Conservation (phyloP, 2,329 filamentous ascomycete species). For the Hypoxylon sp. region DNA sequence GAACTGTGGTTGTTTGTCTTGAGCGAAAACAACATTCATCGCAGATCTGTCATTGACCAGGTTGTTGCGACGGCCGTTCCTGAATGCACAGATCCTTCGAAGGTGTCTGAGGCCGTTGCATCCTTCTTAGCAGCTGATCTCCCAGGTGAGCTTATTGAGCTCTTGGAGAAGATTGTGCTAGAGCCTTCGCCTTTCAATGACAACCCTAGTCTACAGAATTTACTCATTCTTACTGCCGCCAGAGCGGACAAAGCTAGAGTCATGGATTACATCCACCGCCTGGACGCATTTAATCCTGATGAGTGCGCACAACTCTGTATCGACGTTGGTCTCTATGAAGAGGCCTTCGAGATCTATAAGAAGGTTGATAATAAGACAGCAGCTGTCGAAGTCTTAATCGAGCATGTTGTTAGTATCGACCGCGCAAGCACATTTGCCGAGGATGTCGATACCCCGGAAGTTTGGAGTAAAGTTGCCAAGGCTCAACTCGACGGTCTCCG, state of each 20-base stretch:
- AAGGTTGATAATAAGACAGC: slow-evolving; percentile 92
- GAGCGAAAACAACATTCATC: slow-evolving; percentile 95
- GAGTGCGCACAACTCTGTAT: slow-evolving; percentile 96
- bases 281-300: slow-evolving; percentile 89
- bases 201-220: slow-evolving; percentile 95
- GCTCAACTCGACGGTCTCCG: slow-evolving; percentile 96
- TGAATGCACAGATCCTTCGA: slow-evolving; percentile 91
- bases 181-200: slow-evolving; percentile 99
- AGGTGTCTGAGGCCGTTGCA: slow-evolving; percentile 94
- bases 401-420: slow-evolving; percentile 98
- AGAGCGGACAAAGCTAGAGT: slow-evolving; percentile 96
- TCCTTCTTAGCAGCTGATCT: slow-evolving; percentile 93
- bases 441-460: slow-evolving; percentile 91
- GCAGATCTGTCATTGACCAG: slow-evolving; percentile 93
- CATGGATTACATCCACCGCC: slow-evolving; percentile 95
- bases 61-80: slow-evolving; percentile 96
- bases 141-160: slow-evolving; percentile 93
- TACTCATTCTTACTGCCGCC: slow-evolving; percentile 95
- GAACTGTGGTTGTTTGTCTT: slow-evolving; percentile 97
- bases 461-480: slow-evolving; percentile 99
- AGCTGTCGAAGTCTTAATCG: slow-evolving; percentile 92
- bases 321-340: slow-evolving; percentile 93
- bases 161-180: slow-evolving; percentile 99
- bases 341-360: slow-evolving; percentile 99
- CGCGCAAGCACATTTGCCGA: slow-evolving; percentile 96